Percentiles rank a stretch among this genome's conserved stretches.
Evolutionary conservation across 2,329 filamentous ascomycete genomes (phyloP).

Genomic region (Rachicladosporium sp.): DNA sequence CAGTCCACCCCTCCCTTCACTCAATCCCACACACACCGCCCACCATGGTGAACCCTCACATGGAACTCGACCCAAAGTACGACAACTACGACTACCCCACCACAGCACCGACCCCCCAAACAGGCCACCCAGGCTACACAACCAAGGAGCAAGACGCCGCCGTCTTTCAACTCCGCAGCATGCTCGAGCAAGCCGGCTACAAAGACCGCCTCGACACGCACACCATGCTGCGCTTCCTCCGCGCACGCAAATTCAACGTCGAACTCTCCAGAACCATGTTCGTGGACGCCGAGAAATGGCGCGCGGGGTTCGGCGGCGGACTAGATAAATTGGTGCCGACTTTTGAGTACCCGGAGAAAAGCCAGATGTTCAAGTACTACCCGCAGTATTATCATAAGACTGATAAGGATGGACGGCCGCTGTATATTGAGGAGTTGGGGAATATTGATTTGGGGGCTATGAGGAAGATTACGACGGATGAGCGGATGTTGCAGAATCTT

Average conservation of each 20-base stretch:
- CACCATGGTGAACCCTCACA: constrained; percentile 25
- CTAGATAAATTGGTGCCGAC: constrained; percentile 68
- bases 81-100: constrained; percentile 92
- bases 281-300: constrained; percentile 79
- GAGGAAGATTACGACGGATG: constrained; percentile 82
- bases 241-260: constrained; percentile 92
- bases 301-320: constrained; percentile 59
- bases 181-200: constrained; percentile 74
- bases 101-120: constrained; percentile 53
- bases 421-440: constrained; percentile 94
- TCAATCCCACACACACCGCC: not conserved
- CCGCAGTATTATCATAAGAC: constrained; percentile 99
- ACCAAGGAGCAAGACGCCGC: constrained; percentile 79
- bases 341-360: constrained; percentile 81
- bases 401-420: constrained; percentile 84
- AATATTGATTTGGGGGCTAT: constrained; percentile 82
- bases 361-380: constrained; percentile 78
- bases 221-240: constrained; percentile 64
- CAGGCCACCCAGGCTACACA: constrained; percentile 79
- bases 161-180: constrained; percentile 69
- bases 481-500: constrained; percentile 93
- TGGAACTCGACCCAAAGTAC: constrained; percentile 71
- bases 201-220: constrained; percentile 81
- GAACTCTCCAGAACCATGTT: constrained; percentile 82
- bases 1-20: too few species aligned